Percentiles rank a stretch among this genome's conserved stretches.
These are phyloP conservation scores for Pascua sp. DNA, from an alignment of 1,284 basidiomycete species.

Conservation along the genomic window DNA sequence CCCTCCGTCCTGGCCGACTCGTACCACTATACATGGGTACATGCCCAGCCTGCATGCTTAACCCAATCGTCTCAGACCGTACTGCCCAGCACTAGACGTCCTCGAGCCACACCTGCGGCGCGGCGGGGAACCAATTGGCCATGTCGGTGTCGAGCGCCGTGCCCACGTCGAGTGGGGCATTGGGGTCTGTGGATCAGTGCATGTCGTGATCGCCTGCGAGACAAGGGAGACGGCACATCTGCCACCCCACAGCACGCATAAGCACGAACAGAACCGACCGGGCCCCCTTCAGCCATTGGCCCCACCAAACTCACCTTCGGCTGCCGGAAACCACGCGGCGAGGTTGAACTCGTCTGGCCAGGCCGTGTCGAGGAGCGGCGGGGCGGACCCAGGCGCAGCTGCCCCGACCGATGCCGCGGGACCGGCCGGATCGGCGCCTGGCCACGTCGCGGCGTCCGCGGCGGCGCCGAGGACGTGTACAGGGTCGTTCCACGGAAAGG, in stretches of 20 bases:
- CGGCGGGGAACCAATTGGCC: constrained; percentile 20
- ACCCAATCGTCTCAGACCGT: background rate
- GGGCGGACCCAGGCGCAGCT: background rate
- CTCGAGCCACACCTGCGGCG: constrained; percentile 18
- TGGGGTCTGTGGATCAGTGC: background rate
- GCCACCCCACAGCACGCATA: too few relatives aligned
- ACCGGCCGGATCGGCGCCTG: background rate
- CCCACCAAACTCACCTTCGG: background rate
- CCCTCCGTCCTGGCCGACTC: too few relatives aligned
- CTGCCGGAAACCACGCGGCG: constrained; percentile 15
- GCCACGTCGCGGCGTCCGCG: background rate
- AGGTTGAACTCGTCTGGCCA: constrained; percentile 17
- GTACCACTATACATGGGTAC: too few relatives aligned
- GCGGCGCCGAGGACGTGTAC: constrained; percentile 3
- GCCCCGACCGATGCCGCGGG: background rate
- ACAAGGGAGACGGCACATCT: too few relatives aligned
- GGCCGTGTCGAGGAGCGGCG: background rate
- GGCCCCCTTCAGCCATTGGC: too few relatives aligned
- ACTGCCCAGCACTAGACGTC: background rate
- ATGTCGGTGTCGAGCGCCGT: constrained; percentile 17
- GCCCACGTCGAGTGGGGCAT: background rate
- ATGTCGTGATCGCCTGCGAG: too few relatives aligned
- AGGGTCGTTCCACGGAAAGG: constrained; percentile 19
- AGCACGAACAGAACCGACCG: too few relatives aligned
- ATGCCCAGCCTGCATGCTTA: too few relatives aligned